Percentiles rank a stretch among this genome's conserved stretches.
These are phyloP conservation scores for Dendrocalamus sinicus DNA, from an alignment of 176 grass and related monocot species.

Conservation along the genomic window DNA sequence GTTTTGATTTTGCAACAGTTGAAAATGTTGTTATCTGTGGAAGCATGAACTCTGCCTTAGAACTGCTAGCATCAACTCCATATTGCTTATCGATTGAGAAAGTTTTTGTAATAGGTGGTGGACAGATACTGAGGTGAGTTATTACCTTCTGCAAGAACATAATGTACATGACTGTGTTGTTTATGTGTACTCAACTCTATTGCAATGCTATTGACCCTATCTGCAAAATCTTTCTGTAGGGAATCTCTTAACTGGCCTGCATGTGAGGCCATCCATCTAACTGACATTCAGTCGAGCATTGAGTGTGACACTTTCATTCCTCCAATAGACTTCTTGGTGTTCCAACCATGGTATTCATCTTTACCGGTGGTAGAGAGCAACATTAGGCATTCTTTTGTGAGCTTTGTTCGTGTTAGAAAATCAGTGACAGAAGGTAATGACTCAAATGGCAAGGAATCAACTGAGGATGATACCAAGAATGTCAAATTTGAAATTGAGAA, in stretches of 20 bases:
- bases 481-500: constrained; percentile 66
- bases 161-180: neutral
- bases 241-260: constrained; percentile 67
- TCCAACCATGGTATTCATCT: constrained; percentile 86
- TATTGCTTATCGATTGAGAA: constrained; percentile 85
- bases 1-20: constrained; percentile 69
- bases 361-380: constrained; percentile 68
- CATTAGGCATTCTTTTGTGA: constrained; percentile 77
- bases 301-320: constrained; percentile 78
- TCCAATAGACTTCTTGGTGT: constrained; percentile 60
- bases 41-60: constrained; percentile 74
- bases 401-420: constrained; percentile 63
- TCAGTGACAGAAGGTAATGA: constrained; percentile 41
- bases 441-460: constrained; percentile 47
- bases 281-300: constrained; percentile 65
- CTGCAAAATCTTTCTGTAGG: constrained; percentile 49
- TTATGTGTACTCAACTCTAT: neutral
- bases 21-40: constrained; percentile 80
- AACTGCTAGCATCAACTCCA: constrained; percentile 65
- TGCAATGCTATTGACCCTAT: constrained; percentile 18
- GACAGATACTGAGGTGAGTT: constrained; percentile 69
- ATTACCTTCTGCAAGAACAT: constrained; percentile 24
- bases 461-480: constrained; percentile 32
- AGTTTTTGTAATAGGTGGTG: constrained; percentile 84
- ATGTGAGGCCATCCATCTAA: constrained; percentile 88